phyloP scores from a whole-genome alignment of 306 rosid species.

The Cicer judaicum region DNA sequence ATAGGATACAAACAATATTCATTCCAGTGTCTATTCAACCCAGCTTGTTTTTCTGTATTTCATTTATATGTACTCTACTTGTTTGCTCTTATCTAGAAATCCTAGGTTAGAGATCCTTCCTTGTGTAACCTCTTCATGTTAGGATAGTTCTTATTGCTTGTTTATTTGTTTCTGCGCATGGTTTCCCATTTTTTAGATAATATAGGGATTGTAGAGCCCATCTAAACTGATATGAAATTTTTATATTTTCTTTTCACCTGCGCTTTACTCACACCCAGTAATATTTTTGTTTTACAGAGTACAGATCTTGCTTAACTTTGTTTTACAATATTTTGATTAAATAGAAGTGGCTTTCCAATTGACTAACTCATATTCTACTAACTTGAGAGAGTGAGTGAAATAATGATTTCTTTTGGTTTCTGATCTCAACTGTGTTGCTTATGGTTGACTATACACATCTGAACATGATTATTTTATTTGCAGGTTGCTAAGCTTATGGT shows the following conservation, averaged over 20 bases:
- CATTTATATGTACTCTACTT: not conserved
- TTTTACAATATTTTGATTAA: not conserved
- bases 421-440: slow-evolving; percentile 30
- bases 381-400: slow-evolving; percentile 21
- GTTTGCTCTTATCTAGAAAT: not conserved
- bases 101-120: slow-evolving; percentile 20
- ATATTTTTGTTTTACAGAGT: slow-evolving; percentile 1
- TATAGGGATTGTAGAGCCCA: slow-evolving; percentile 1
- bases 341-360: slow-evolving; percentile 19
- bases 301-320: not conserved
- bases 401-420: slow-evolving; percentile 11
- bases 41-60: not conserved
- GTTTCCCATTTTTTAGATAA: slow-evolving; percentile 23
- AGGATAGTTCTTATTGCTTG: slow-evolving; percentile 4
- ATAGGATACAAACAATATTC: not conserved
- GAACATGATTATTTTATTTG: slow-evolving; percentile 48
- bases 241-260: slow-evolving; percentile 31
- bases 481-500: slow-evolving; percentile 94
- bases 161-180: not conserved
- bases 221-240: not conserved
- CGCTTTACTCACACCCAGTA: not conserved
- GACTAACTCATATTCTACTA: slow-evolving; percentile 14
- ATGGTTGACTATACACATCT: slow-evolving; percentile 32
- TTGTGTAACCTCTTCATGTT: not conserved
- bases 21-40: slow-evolving; percentile 8